phyloP scores from a whole-genome alignment of 352 stramenopile species.

The Phytophthora agathidicida region DNA sequence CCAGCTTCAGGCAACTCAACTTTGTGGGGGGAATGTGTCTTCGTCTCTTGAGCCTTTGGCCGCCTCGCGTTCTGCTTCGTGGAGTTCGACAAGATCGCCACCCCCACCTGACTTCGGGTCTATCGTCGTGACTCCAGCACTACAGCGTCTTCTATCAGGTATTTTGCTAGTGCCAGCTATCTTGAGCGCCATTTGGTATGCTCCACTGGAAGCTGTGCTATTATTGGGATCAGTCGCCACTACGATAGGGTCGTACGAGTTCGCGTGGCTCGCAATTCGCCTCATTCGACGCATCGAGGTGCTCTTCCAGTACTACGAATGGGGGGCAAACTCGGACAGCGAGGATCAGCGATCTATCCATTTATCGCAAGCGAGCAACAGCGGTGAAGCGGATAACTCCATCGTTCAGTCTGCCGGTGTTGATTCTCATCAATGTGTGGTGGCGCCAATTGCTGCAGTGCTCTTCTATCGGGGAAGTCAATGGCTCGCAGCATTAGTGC shows the following conservation, averaged over 20 bases:
- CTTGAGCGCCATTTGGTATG: constrained; percentile 7
- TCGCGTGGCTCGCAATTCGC: constrained; percentile 5
- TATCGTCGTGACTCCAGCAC: background rate
- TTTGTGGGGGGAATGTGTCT: background rate
- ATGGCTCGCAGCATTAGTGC: constrained; percentile 9
- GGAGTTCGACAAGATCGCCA: background rate
- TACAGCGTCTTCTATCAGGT: constrained; percentile 4
- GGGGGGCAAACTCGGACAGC: background rate
- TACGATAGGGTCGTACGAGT: constrained; percentile 4
- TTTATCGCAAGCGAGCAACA: constrained; percentile 1
- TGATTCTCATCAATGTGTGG: constrained; percentile 1
- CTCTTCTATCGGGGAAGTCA: constrained; percentile 5
- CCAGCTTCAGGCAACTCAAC: background rate
- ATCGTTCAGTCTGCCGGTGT: background rate
- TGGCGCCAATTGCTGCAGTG: background rate
- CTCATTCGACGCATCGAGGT: background rate
- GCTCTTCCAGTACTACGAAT: constrained; percentile 9
- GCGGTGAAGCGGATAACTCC: background rate
- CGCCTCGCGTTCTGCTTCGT: background rate
- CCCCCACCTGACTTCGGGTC: background rate
- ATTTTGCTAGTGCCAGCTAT: constrained; percentile 2
- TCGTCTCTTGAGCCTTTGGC: background rate
- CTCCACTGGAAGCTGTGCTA: background rate
- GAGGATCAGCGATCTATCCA: constrained; percentile 1
- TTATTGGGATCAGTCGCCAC: constrained; percentile 1